Evolutionary conservation across 768 basidiomycete species (phyloP).

Genomic region (Candolleomyces efflorescens): DNA sequence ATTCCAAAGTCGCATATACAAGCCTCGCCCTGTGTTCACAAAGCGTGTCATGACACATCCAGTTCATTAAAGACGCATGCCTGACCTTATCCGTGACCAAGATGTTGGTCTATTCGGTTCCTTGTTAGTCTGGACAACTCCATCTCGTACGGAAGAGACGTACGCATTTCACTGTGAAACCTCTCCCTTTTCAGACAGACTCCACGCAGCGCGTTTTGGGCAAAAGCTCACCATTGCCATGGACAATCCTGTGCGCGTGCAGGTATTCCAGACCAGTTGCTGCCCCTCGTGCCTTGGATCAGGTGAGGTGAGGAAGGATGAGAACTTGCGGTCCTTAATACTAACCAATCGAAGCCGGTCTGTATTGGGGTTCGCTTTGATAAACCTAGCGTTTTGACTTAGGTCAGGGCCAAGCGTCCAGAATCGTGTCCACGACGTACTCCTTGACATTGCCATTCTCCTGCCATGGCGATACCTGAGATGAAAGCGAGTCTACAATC

Average conservation of each 20-base stretch:
- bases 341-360: conserved; percentile 43
- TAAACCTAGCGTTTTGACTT: conserved; percentile 33
- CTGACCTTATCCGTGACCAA: conserved; percentile 48
- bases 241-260: conserved; percentile 47
- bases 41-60: conserved; percentile 1
- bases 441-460: conserved; percentile 51
- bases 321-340: neutral
- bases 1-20: conserved; percentile 63
- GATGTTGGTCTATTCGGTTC: conserved; percentile 45
- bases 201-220: no score
- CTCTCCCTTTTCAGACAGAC: conserved; percentile 1
- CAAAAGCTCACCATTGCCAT: conserved; percentile 51
- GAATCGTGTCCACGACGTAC: conserved; percentile 26
- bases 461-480: conserved; percentile 61
- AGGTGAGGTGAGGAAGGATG: conserved; percentile 23
- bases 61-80: neutral
- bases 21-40: conserved; percentile 39
- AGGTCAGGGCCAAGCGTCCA: neutral
- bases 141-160: conserved; percentile 18
- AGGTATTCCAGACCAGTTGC: conserved; percentile 55
- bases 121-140: conserved; percentile 3
- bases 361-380: conserved; percentile 27
- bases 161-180: conserved; percentile 54
- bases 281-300: conserved; percentile 30
- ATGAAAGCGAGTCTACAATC: no score